These are phyloP conservation scores for Globisporangium sylvaticum DNA, from an alignment of 352 stramenopile species.

Conservation along the genomic window DNA sequence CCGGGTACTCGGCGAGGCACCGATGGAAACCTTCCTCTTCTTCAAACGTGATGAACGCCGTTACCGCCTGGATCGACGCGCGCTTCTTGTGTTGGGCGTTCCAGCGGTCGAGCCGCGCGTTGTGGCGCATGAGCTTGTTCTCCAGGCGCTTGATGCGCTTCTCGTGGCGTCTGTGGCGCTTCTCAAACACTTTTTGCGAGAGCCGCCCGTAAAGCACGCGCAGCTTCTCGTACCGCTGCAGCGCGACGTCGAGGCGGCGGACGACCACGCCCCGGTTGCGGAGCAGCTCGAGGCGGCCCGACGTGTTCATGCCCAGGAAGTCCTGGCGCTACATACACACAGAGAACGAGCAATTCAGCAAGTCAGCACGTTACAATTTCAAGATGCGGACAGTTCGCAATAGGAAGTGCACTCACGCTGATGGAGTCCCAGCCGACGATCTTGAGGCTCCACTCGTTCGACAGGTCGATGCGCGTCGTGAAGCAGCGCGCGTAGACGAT, in stretches of 20 bases:
- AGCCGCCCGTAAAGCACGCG: conserved; percentile 48
- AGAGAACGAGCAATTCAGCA: neutral
- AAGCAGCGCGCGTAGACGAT: conserved; percentile 76
- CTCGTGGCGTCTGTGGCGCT: conserved; percentile 37
- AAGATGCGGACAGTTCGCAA: too few relatives aligned
- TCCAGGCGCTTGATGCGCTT: conserved; percentile 46
- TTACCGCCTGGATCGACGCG: conserved; percentile 49
- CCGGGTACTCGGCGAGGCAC: conserved; percentile 75
- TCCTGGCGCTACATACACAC: conserved; percentile 39
- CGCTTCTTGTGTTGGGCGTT: conserved; percentile 18
- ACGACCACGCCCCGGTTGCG: conserved; percentile 56
- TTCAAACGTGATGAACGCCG: conserved; percentile 82
- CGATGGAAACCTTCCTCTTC: conserved; percentile 76
- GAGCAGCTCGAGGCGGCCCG: conserved; percentile 57
- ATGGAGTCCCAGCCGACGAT: conserved; percentile 81
- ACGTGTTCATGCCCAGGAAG: conserved; percentile 66
- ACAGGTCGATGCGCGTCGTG: conserved; percentile 73
- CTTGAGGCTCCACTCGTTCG: conserved; percentile 63
- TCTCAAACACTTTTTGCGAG: conserved; percentile 31
- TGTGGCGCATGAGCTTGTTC: conserved; percentile 36
- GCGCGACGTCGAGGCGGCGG: conserved; percentile 53
- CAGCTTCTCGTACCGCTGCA: conserved; percentile 68
- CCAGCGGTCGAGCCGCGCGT: conserved; percentile 29
- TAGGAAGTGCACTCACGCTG: conserved; percentile 33
- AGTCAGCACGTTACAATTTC: too few relatives aligned